phyloP scores from a whole-genome alignment of 164 flowering plant species.

The Sextonia rubra region DNA sequence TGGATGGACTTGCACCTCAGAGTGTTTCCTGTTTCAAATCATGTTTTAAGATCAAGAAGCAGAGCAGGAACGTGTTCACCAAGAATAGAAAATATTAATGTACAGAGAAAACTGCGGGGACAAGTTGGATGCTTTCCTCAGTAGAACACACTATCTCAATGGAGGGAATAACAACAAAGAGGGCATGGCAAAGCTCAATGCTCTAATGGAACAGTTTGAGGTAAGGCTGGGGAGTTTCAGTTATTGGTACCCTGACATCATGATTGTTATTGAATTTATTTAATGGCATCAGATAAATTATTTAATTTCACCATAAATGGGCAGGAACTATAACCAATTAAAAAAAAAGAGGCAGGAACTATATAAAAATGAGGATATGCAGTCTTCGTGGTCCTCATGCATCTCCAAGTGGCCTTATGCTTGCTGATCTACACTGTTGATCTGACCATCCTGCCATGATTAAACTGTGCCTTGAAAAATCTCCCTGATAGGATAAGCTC shows the following conservation, averaged over 20 bases:
- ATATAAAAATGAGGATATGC: not conserved
- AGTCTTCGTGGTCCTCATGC: not conserved
- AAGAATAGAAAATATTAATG: slow-evolving; percentile 2
- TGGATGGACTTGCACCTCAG: not conserved
- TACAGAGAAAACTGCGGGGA: slow-evolving; percentile 53
- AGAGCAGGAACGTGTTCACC: slow-evolving; percentile 6
- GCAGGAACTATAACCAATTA: not conserved
- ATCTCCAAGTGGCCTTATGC: not conserved
- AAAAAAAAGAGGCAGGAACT: no score
- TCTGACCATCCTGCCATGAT: not conserved
- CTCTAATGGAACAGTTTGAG: slow-evolving; percentile 49
- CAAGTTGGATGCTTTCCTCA: slow-evolving; percentile 55
- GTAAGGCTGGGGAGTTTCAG: slow-evolving; percentile 22
- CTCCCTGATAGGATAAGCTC: not conserved
- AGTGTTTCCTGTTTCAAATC: slow-evolving; percentile 1
- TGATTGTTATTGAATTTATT: not conserved
- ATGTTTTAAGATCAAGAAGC: slow-evolving; percentile 6
- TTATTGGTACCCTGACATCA: not conserved
- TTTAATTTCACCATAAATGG: not conserved
- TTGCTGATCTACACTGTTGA: not conserved
- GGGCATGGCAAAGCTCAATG: slow-evolving; percentile 49
- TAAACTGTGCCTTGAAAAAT: no score
- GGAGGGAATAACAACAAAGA: slow-evolving; percentile 51
- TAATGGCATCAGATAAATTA: not conserved
- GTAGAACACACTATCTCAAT: slow-evolving; percentile 43